Percentiles rank a stretch among this genome's conserved stretches.
phyloP scores from a whole-genome alignment of 768 basidiomycete species.

The button mushroom (Agaricus bisporus) region DNA sequence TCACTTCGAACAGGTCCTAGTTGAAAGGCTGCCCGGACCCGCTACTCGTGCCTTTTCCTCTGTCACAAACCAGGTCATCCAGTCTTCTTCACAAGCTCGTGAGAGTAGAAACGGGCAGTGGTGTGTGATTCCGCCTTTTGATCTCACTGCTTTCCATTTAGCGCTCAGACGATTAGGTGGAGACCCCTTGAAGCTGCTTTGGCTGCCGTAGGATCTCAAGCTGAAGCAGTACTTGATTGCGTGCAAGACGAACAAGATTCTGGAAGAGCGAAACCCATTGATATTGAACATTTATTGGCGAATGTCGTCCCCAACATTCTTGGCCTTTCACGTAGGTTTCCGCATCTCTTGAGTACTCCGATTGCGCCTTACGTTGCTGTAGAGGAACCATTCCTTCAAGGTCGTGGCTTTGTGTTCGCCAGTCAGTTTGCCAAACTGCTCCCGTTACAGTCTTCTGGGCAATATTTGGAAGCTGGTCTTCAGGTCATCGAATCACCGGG shows the following conservation, averaged over 20 bases:
- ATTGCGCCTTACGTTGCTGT: background rate
- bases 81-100: slow-evolving; percentile 48
- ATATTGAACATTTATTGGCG: slow-evolving; percentile 70
- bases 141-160: background rate
- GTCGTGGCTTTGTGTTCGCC: slow-evolving; percentile 90
- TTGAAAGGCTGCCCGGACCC: slow-evolving; percentile 47
- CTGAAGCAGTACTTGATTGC: slow-evolving; percentile 69
- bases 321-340: slow-evolving; percentile 50
- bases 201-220: slow-evolving; percentile 74
- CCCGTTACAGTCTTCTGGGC: slow-evolving; percentile 64
- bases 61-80: slow-evolving; percentile 48
- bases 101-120: slow-evolving; percentile 56
- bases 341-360: too few relatives aligned
- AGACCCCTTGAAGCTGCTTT: slow-evolving; percentile 82
- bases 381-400: slow-evolving; percentile 93
- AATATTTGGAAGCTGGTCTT: slow-evolving; percentile 85
- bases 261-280: slow-evolving; percentile 59
- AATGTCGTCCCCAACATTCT: slow-evolving; percentile 78
- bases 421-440: slow-evolving; percentile 79
- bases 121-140: slow-evolving; percentile 28
- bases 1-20: slow-evolving; percentile 38
- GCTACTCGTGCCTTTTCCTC: slow-evolving; percentile 49
- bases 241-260: slow-evolving; percentile 71
- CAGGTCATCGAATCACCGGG: slow-evolving; percentile 73
- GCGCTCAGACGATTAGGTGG: slow-evolving; percentile 57